Percentiles rank a stretch among this genome's conserved stretches.
These are phyloP conservation scores for Poa pratensis DNA, from an alignment of 176 grass and related monocot genomes.

Conservation along the genomic window DNA sequence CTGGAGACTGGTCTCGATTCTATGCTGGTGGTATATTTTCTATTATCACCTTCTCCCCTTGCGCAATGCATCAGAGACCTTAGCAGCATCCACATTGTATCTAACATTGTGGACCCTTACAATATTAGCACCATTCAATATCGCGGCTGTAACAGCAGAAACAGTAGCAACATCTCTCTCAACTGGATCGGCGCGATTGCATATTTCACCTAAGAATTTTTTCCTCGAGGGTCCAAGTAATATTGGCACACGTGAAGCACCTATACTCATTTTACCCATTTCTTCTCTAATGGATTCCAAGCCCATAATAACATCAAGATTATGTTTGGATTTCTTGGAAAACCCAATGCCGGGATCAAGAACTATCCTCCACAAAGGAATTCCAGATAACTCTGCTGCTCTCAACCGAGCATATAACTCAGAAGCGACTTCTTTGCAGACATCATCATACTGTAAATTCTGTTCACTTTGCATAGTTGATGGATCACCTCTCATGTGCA, in stretches of 20 bases:
- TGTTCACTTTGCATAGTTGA: conserved; percentile 79
- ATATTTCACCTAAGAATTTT: conserved; percentile 78
- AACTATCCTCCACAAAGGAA: conserved; percentile 85
- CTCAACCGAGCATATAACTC: conserved; percentile 66
- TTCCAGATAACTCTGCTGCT: conserved; percentile 64
- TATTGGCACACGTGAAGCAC: conserved; percentile 68
- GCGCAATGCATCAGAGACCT: conserved; percentile 54
- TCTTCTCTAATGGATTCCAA: conserved; percentile 62
- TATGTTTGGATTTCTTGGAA: conserved; percentile 67
- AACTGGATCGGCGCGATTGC: conserved; percentile 48
- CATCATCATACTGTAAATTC: conserved; percentile 70
- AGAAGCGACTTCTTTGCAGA: conserved; percentile 72
- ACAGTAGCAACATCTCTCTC: conserved; percentile 72
- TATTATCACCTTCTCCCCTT: conserved; percentile 34
- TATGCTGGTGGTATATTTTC: no score
- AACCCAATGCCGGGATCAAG: conserved; percentile 89
- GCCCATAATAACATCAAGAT: conserved; percentile 58
- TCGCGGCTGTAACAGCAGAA: conserved; percentile 44
- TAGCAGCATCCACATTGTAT: conserved; percentile 62
- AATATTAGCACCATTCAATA: conserved; percentile 83
- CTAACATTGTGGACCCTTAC: conserved; percentile 79
- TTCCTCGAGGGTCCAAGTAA: conserved; percentile 83
- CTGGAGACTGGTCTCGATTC: conserved; percentile 13
- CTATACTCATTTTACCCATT: conserved; percentile 65
- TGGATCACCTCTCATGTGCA: conserved; percentile 90